A percentile compares a stretch with the other conserved stretches of the same genome.
Evolutionary conservation across 352 stramenopile species (phyloP).

Genomic region (Pythium oligandrum): DNA sequence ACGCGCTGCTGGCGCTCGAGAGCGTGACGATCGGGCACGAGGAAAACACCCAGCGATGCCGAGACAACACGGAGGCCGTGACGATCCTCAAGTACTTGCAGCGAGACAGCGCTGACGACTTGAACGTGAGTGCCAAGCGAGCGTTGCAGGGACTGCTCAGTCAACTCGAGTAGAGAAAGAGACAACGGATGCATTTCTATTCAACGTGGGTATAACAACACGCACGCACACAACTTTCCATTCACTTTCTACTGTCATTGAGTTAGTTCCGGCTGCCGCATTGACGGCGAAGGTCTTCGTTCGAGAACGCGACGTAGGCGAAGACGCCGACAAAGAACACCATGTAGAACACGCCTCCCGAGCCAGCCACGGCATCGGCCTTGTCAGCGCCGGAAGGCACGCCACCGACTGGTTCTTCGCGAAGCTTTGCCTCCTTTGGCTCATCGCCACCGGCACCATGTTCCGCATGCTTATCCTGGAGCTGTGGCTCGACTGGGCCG

Average conservation of each 20-base stretch:
- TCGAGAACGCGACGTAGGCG: conserved; percentile 15
- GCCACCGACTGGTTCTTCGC: too few species aligned
- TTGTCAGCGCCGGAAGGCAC: too few species aligned
- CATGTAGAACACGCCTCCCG: conserved; percentile 10
- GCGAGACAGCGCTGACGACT: conserved; percentile 36
- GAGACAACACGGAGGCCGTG: conserved; percentile 27
- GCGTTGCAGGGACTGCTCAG: conserved; percentile 40
- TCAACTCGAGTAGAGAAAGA: conserved; percentile 24
- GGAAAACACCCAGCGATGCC: conserved; percentile 45
- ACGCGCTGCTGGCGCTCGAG: conserved; percentile 60
- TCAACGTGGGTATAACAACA: not conserved
- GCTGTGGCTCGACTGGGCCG: conserved; percentile 9
- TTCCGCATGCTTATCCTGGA: conserved; percentile 12
- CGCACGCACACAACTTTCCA: not conserved
- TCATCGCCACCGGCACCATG: conserved; percentile 11
- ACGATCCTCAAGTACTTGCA: conserved; percentile 37
- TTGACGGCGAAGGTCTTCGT: conserved; percentile 13
- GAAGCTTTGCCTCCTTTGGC: not conserved
- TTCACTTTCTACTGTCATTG: conserved; percentile 11
- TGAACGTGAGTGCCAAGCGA: conserved; percentile 49
- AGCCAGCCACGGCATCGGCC: too few species aligned
- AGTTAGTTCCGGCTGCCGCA: conserved; percentile 7
- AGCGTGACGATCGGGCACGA: conserved; percentile 44
- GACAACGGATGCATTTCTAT: not conserved
- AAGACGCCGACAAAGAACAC: conserved; percentile 15